phyloP scores from a whole-genome alignment of 805 yeast species.

The Candida germanica region DNA sequence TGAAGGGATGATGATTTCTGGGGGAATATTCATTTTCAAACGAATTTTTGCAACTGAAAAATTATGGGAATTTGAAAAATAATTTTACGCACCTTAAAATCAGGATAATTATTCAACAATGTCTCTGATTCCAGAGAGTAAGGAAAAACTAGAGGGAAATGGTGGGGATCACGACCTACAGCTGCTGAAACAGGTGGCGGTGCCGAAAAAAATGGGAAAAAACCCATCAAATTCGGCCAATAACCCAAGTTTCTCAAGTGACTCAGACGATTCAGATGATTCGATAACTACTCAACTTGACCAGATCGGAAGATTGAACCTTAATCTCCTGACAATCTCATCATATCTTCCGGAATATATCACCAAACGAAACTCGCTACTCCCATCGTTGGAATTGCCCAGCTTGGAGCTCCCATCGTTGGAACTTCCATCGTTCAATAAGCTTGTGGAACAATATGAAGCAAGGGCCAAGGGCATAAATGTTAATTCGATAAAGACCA shows the following conservation, averaged over 20 bases:
- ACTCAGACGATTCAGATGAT: constrained; percentile 28
- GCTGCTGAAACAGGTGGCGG: no score
- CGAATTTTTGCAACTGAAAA: no score
- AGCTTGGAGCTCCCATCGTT: background rate
- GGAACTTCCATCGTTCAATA: constrained; percentile 9
- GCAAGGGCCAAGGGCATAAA: constrained; percentile 14
- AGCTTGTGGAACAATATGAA: constrained; percentile 10
- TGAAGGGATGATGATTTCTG: constrained; percentile 43
- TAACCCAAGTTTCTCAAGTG: no score
- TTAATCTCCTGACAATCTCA: constrained; percentile 1
- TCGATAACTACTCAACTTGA: constrained; percentile 48
- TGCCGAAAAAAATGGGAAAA: no score
- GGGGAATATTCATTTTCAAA: no score
- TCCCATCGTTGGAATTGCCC: constrained; percentile 5
- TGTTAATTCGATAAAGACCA: constrained; percentile 27
- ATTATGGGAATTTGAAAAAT: no score
- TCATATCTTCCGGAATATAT: constrained; percentile 9
- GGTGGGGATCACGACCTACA: no score
- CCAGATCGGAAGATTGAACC: constrained; percentile 46
- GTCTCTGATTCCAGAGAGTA: no score
- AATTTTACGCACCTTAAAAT: no score
- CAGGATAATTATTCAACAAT: no score
- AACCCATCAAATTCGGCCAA: no score
- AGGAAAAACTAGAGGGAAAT: no score
- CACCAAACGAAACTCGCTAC: constrained; percentile 6